These are phyloP conservation scores for Acanthochlamys bracteata DNA, from an alignment of 106 monocot genomes.

Conservation along the genomic window DNA sequence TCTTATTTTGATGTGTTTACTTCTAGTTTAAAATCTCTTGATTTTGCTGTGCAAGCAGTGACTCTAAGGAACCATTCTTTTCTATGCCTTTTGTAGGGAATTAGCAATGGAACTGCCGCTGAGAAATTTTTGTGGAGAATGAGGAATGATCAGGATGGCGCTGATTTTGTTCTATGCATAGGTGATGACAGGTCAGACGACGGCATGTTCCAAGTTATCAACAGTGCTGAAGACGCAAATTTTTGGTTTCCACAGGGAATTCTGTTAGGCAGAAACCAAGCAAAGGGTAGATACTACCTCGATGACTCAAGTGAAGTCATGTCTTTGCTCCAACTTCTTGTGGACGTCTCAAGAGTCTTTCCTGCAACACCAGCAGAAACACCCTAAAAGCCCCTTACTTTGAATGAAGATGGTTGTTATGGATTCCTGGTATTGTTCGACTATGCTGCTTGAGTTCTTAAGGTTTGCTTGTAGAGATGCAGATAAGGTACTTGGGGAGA, in stretches of 20 bases:
- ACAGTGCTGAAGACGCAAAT: conserved; percentile 1
- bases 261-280: conserved; percentile 42
- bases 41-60: too few species aligned
- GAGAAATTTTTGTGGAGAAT: conserved; percentile 34
- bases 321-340: conserved; percentile 31
- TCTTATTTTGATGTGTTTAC: too few species aligned
- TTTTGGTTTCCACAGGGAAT: conserved; percentile 14
- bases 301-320: conserved; percentile 31
- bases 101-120: conserved; percentile 30
- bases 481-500: too few species aligned
- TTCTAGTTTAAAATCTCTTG: too few species aligned
- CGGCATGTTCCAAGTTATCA: conserved; percentile 45
- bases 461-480: too few species aligned
- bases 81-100: conserved; percentile 13
- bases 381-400: too few species aligned
- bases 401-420: too few species aligned
- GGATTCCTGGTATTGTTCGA: too few species aligned
- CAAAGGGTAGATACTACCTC: conserved; percentile 37
- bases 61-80: too few species aligned
- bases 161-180: conserved; percentile 42
- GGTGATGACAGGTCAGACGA: conserved; percentile 50
- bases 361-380: neutral
- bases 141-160: conserved; percentile 8
- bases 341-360: conserved; percentile 15
- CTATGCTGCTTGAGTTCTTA: too few species aligned